Evolutionary conservation across 2,329 filamentous ascomycete genomes (phyloP).

Genomic region (Fusarium pseudoanthophilum): DNA sequence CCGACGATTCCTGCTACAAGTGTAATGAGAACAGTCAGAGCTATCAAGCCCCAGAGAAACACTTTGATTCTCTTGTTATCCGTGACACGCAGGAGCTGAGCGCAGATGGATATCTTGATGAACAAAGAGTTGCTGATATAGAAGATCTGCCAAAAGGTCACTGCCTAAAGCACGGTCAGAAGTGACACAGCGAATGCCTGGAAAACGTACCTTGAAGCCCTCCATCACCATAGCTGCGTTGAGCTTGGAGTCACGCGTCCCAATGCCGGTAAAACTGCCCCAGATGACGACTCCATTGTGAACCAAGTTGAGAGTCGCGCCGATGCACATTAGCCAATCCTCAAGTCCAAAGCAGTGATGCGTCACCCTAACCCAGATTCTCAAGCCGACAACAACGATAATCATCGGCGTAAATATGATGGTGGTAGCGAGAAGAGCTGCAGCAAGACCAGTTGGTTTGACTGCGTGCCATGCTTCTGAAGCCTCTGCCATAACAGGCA

Average conservation of each 20-base stretch:
- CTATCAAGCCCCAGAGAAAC: neutral
- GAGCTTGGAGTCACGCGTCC: constrained; percentile 2
- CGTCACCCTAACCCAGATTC: neutral
- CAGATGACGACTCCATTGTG: constrained; percentile 20
- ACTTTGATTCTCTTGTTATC: neutral
- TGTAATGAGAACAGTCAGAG: neutral
- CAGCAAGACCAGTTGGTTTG: constrained; percentile 5
- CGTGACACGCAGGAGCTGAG: constrained; percentile 10
- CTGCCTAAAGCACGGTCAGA: neutral
- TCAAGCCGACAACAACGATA: neutral
- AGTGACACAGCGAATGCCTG: fast-evolving
- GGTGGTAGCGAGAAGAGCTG: neutral
- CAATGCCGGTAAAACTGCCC: neutral
- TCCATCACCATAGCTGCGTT: constrained; percentile 4
- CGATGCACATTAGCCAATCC: constrained; percentile 19
- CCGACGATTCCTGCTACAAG: neutral
- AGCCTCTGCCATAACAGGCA: neutral
- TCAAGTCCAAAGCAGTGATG: neutral
- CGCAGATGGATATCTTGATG: constrained; percentile 21
- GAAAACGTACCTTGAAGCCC: neutral
- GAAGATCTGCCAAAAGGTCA: constrained; percentile 15
- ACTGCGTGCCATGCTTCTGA: constrained; percentile 3
- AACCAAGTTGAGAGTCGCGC: constrained; percentile 12
- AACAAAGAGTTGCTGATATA: constrained; percentile 6
- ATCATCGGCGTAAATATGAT: constrained; percentile 1